Evolutionary conservation across 176 grass and related monocot species (phyloP), one percentile per base, ranked within the genome.

Genomic region (Phragmites australis): DNA sequence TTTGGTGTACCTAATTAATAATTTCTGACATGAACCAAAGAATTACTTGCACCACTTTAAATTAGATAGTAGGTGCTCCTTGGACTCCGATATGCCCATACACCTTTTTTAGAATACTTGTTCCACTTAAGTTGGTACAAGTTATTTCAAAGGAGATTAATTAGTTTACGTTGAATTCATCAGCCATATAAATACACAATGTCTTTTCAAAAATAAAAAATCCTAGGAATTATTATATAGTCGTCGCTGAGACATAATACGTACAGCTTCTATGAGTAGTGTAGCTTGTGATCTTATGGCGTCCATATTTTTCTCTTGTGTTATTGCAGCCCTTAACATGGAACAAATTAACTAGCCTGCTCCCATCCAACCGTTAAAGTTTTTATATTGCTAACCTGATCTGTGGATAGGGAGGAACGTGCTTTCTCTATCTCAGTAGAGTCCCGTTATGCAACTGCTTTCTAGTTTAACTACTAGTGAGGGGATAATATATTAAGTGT

Each of bases 361-460:
- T 79, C 60, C 51, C 61, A 80, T 48, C 44, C 45, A 85, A 71
- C 87, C 72, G 77, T 72, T 82, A 21, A 55, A 32, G 9, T 18
- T 56, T 54, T 40, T 17, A 27, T 32, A 77, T 32, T 65, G 34
- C 10, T 37, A 17, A 57, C 19, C 37, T 54, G 84, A 74, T 65
- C 9, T 39, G 68, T 80, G 76, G 76, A 40, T 66, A 66, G 48
- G 68, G 62, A 47, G 41, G 49, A 54, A 47, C 68, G 65, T 82
- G 72, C 0, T 53, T 55, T 89, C 70, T 58, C 82, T 77, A 41
- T 85, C 87, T 85, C 87, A 81, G 29, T 50, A 56, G 72, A 89
- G 82, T 77, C 78, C 72, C 72, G 41, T 77, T 85, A 56, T 89
- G 56, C 82, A 89, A 85, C 82, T 89, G 77, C 87, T 89, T 82